These are phyloP conservation scores for Croton laevigatus DNA, from an alignment of 441 rosid species.

Conservation along the genomic window DNA sequence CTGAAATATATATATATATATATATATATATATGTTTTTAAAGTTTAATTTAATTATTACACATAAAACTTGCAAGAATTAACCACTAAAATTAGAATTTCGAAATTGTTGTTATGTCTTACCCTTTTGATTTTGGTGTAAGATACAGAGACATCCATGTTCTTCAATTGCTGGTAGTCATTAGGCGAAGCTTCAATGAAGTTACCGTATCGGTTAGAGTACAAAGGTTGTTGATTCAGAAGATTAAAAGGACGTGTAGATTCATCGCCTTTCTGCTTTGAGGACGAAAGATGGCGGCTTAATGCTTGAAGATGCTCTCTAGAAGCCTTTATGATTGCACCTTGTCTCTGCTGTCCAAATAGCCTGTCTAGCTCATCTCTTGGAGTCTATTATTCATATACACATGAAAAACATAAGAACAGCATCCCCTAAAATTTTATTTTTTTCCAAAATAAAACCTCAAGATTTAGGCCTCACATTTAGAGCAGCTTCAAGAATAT, in stretches of 20 bases:
- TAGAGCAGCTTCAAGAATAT: conserved; percentile 46
- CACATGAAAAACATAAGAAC: background rate
- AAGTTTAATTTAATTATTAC: background rate
- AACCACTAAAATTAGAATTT: background rate
- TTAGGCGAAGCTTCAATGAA: conserved; percentile 45
- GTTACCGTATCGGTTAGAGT: conserved; percentile 47
- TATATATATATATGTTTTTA: too few species aligned
- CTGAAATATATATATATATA: conserved; percentile 11
- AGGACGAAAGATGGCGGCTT: conserved; percentile 23
- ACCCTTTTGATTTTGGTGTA: conserved; percentile 39
- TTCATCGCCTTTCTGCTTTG: conserved; percentile 12
- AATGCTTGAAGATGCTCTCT: conserved; percentile 34
- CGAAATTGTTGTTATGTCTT: background rate
- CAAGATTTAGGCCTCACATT: conserved; percentile 29
- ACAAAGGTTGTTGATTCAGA: conserved; percentile 27
- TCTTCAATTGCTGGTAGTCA: conserved; percentile 39
- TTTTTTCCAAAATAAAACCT: background rate
- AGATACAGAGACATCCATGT: conserved; percentile 31
- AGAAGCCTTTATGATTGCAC: conserved; percentile 34
- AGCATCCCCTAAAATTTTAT: too few species aligned
- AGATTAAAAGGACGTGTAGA: conserved; percentile 34
- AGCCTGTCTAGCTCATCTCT: conserved; percentile 36
- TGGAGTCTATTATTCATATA: conserved; percentile 30
- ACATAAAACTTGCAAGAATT: background rate
- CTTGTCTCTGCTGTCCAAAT: conserved; percentile 33